Evolutionary conservation across 2,329 filamentous ascomycete genomes (phyloP).

Genomic region (Gliomastix tumulicola): DNA sequence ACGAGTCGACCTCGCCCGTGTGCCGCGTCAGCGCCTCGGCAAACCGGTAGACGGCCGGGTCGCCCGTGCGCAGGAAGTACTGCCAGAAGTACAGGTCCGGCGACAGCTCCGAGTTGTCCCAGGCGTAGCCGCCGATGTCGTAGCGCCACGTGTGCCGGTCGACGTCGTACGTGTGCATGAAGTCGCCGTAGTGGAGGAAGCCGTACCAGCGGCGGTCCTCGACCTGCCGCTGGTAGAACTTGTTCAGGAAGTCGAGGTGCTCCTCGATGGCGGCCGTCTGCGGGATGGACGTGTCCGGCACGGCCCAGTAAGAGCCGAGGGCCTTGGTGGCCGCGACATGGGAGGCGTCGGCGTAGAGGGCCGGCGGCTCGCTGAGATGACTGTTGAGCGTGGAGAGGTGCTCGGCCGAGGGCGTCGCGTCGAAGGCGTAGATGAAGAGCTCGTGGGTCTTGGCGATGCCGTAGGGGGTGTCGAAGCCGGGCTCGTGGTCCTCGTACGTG

Average conservation of each 20-base stretch:
- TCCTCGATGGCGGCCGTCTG: constrained; percentile 34
- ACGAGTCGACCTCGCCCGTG: constrained; percentile 53
- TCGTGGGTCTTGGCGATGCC: constrained; percentile 53
- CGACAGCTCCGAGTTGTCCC: constrained; percentile 58
- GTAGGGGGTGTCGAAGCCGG: constrained; percentile 44
- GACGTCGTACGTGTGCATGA: constrained; percentile 54
- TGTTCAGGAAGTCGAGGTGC: constrained; percentile 46
- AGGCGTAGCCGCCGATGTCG: constrained; percentile 56
- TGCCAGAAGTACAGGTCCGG: constrained; percentile 56
- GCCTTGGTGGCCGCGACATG: constrained; percentile 42
- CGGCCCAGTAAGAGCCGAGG: constrained; percentile 44
- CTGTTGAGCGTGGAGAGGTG: constrained; percentile 32
- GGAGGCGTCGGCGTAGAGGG: constrained; percentile 36
- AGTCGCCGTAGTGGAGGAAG: constrained; percentile 54
- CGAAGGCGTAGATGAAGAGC: constrained; percentile 42
- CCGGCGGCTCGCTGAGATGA: constrained; percentile 41
- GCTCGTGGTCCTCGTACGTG: constrained; percentile 57
- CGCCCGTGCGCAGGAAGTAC: constrained; percentile 52
- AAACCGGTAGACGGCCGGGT: constrained; percentile 48
- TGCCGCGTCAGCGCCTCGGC: constrained; percentile 52
- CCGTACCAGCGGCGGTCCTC: constrained; percentile 54
- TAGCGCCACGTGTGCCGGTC: constrained; percentile 55
- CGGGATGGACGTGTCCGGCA: constrained; percentile 18
- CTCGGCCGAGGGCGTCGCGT: constrained; percentile 40
- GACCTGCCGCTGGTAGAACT: constrained; percentile 47